Percentiles rank a stretch among this genome's conserved stretches.
These are phyloP conservation scores for Debaryomycetaceae sp. DNA, from an alignment of 1,139 yeast genomes.

Conservation along the genomic window DNA sequence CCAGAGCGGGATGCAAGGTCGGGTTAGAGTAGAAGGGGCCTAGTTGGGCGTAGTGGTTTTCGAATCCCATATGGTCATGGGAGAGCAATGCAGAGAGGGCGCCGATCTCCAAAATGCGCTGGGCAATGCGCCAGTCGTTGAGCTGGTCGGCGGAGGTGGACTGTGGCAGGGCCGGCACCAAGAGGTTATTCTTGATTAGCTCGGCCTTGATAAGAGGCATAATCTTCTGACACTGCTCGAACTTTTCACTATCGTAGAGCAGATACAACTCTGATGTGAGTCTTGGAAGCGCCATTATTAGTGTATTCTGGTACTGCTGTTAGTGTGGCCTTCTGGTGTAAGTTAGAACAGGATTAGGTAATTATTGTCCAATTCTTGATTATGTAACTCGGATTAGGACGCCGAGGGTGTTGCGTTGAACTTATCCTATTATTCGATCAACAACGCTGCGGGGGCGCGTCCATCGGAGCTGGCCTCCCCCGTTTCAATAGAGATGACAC, in stretches of 20 bases:
- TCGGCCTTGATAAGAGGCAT: constrained; percentile 69
- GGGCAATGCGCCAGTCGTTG: constrained; percentile 66
- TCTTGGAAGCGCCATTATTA: constrained; percentile 38
- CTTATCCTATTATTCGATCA: too few species aligned
- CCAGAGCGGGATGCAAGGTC: constrained; percentile 35
- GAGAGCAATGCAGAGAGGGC: constrained; percentile 65
- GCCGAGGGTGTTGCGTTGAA: too few species aligned
- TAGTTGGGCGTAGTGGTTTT: constrained; percentile 64
- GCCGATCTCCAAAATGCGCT: constrained; percentile 79
- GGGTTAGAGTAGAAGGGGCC: constrained; percentile 56
- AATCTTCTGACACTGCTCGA: constrained; percentile 46
- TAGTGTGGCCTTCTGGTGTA: too few species aligned
- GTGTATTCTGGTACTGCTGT: too few species aligned
- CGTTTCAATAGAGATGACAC: too few species aligned
- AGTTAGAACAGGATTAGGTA: too few species aligned
- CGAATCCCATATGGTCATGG: constrained; percentile 53
- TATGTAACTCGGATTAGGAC: too few species aligned
- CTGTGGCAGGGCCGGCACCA: constrained; percentile 51
- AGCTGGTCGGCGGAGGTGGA: constrained; percentile 31
- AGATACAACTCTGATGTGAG: constrained; percentile 58
- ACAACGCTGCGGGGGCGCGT: too few species aligned
- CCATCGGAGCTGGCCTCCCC: too few species aligned
- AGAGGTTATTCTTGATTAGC: constrained; percentile 63
- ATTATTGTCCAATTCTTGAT: too few species aligned
- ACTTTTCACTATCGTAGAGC: constrained; percentile 52